Base-by-base conservation (phyloP, 371 early-diverging fungal species). In the Mortierella sp. region DNA sequence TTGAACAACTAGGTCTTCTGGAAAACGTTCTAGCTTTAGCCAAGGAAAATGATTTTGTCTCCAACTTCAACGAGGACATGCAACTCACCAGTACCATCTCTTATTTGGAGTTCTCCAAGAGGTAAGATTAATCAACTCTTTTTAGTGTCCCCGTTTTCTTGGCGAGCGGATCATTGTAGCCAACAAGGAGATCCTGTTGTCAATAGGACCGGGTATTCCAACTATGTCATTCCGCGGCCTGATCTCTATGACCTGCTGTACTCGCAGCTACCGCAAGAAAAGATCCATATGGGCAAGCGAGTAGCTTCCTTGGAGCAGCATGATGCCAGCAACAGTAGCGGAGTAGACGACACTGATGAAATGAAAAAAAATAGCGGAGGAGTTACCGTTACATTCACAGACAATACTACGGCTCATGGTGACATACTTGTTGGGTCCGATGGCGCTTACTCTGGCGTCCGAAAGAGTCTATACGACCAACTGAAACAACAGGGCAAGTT, bases 341-440 rank as follows among this genome's bases (percentile, higher is more conserved):
- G 3, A 47, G 11, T 18, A 5, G 47, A 47, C 47, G 47, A 47
- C 18, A 47, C 18, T 47, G 47, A 11, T 14, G 18, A 12, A 47
- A 47, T 20, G 47, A 47, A 47, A 47, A 47, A 32, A 28, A 5
- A 26, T 30, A 35, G 35, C 6, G 35, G 35, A 35, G 62, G 72
- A 20, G 59, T 73, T 59, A 62, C 32, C 4, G 5, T 68, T 30
- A 54, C 35, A 2, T 73, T 73, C 67, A 22, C 59, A 14, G 73
- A 73, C 59, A 45, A 54, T 9, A 68, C 68, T 3, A 73, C 64
- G 16, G 57, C 64, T 9, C 73, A 73, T 3, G 73, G 73, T n/a
- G 64, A 67, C 28, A 64, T 72, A n/a, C 61, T 66, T 20, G 73
- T 72, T 3, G 73, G 67, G 2, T 61, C 73, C 8, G 67, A 72